A percentile compares a stretch with the other conserved stretches of the same genome.
Conservation (phyloP, 148 eudicot genomes). For the Dianthus caryophyllus region DNA sequence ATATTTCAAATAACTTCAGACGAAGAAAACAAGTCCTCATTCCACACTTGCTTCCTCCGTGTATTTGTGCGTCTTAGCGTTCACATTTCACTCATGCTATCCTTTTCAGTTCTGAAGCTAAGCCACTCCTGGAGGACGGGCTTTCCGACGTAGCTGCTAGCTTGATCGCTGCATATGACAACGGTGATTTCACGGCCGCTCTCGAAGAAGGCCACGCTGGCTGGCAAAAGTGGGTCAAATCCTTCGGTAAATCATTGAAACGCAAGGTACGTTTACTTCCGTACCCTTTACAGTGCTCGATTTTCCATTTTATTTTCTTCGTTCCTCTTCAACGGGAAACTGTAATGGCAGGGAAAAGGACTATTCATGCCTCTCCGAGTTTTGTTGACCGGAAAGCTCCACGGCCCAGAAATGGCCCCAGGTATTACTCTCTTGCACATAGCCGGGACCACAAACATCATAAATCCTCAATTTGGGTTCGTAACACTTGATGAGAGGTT, state of each 20-base stretch:
- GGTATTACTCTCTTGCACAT: conserved; percentile 51
- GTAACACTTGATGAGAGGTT: conserved; percentile 63
- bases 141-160: conserved; percentile 63
- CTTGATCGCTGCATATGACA: conserved; percentile 72
- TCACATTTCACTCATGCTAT: neutral
- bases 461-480: conserved; percentile 53
- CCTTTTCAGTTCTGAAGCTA: conserved; percentile 65
- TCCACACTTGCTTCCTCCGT: neutral
- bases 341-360: conserved; percentile 66
- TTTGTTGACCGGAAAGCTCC: conserved; percentile 86
- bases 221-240: conserved; percentile 91
- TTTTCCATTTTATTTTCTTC: neutral
- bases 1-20: too few relatives aligned
- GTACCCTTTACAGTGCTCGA: neutral
- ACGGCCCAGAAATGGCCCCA: conserved; percentile 89
- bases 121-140: conserved; percentile 65
- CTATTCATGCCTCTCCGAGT: conserved; percentile 97
- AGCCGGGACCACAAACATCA: conserved; percentile 48
- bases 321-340: conserved; percentile 9
- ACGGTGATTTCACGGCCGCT: conserved; percentile 62
- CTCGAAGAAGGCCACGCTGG: conserved; percentile 76
- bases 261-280: conserved; percentile 69
- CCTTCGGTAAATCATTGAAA: conserved; percentile 72
- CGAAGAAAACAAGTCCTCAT: too few relatives aligned
- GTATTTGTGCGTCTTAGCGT: neutral